Base-by-base conservation (phyloP, 2,329 filamentous ascomycete genomes). In the Talaromyces sp. region DNA sequence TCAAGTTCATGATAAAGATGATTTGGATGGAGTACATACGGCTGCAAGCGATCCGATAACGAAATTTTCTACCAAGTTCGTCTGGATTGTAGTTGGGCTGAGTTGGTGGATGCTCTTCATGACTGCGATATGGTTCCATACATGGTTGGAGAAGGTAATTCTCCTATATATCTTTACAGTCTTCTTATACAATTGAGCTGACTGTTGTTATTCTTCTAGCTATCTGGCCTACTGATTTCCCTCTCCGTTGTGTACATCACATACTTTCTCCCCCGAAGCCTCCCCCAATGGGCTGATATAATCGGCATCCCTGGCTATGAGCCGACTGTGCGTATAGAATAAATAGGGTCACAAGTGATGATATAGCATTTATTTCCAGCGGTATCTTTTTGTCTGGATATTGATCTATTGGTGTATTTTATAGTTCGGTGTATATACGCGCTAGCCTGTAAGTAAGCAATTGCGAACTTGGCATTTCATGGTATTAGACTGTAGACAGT, bases 41-140 rank as follows among this genome's bases (percentile, higher is more conserved):
- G 65, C 59, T 14, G 60, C 22, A 13, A 65, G 39, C 37, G 58
- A 64, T 80, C 83, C 3, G 69, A 84, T 60, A 79, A 86, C 82
- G 80, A 90, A 69, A 85, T 88, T 68, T 78, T 79, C 72, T 70
- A 80, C 70, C 67, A 85, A 75, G 75, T 78, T 82, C 65, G 76
- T 79, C 5, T 77, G 84, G 27, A 83, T 74, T 0, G 87, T 97
- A 31, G 84, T 90, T 19, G 88, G 78, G 0, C 72, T 97, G 73
- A 92, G 89, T 73, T 86, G 89, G 82, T 98, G 95, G 92, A 99
- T 99, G 95, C 78, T 99, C 75, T 83, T 98, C 67, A 99, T 99
- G 95, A 99, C 95, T 47, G 93, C 93, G 2, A 93, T 96, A 45
- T 99, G 94, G 83, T 99, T 99, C 74, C 95, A 99, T 78, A 99